Percentiles rank a stretch among this genome's conserved stretches.
phyloP scores from a whole-genome alignment of 1,139 yeast species.

The Ogataea hybrid region DNA sequence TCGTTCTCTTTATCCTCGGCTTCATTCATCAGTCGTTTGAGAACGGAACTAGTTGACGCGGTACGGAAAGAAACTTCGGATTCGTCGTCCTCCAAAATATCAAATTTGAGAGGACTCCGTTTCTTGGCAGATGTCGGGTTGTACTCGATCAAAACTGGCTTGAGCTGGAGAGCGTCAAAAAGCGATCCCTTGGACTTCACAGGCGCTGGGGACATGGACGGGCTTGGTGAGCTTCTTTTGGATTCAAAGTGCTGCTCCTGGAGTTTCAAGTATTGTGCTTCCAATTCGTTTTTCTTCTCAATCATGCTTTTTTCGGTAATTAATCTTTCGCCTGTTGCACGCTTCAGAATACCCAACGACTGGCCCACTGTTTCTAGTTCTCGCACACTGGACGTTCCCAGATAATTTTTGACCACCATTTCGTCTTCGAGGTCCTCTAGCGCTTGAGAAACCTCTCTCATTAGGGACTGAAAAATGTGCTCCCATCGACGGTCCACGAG shows the following conservation, averaged over 20 bases:
- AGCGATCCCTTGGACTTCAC: conserved; percentile 13
- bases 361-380: conserved; percentile 24
- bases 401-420: conserved; percentile 16
- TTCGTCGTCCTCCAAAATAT: conserved; percentile 10
- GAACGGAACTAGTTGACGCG: conserved; percentile 8
- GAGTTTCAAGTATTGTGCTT: conserved; percentile 20
- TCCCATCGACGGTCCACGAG: conserved; percentile 58
- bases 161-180: conserved; percentile 39
- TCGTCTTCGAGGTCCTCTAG: conserved; percentile 33
- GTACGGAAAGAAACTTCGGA: conserved; percentile 1
- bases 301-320: conserved; percentile 29
- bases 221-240: neutral
- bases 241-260: conserved; percentile 9
- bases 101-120: conserved; percentile 11
- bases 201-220: too few relatives aligned
- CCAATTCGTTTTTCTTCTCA: conserved; percentile 33
- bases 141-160: conserved; percentile 38
- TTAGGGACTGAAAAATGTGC: conserved; percentile 44
- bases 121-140: conserved; percentile 37
- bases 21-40: conserved; percentile 18
- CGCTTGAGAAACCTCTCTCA: conserved; percentile 37
- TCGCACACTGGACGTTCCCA: neutral
- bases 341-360: conserved; percentile 36
- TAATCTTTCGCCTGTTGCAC: conserved; percentile 38
- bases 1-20: conserved; percentile 14